Conservation (phyloP, 768 basidiomycete genomes). For the Mrakia gelida region DNA sequence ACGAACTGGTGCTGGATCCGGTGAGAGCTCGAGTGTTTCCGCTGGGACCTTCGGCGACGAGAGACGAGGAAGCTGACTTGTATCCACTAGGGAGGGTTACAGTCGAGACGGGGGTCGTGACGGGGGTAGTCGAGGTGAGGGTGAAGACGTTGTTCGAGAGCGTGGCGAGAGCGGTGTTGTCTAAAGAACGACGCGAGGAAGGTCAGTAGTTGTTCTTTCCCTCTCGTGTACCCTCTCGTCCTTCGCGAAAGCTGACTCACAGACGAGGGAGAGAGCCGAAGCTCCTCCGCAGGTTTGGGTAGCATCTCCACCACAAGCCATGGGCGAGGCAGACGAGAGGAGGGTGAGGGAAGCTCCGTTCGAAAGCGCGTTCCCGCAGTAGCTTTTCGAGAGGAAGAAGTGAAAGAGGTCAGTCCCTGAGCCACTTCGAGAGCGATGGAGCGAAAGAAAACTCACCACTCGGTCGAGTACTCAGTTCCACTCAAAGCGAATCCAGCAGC, state of each 20-base stretch:
- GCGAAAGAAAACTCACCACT: constrained; percentile 2
- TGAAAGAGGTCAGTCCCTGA: too few relatives aligned
- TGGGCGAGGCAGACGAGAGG: constrained; percentile 20
- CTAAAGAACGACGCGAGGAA: background rate
- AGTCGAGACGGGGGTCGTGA: too few relatives aligned
- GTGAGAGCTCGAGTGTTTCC: constrained; percentile 35
- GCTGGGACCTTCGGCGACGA: background rate
- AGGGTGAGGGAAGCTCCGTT: constrained; percentile 45
- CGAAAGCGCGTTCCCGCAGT: constrained; percentile 53
- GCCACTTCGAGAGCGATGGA: too few relatives aligned
- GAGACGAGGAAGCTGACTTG: background rate
- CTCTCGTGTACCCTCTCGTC: background rate
- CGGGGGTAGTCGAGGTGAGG: background rate
- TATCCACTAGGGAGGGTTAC: background rate
- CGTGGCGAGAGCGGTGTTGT: background rate
- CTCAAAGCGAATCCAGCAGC: constrained; percentile 33
- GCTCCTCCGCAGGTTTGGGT: constrained; percentile 18
- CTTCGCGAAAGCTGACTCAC: background rate
- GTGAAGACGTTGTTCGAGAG: background rate
- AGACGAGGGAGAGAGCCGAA: background rate
- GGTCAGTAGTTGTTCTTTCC: background rate
- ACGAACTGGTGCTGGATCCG: constrained; percentile 31
- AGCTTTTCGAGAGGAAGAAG: constrained; percentile 32
- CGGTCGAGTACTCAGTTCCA: constrained; percentile 36
- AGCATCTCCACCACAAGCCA: constrained; percentile 19